These are phyloP conservation scores for Toxoplasma gondii DNA, from an alignment of 169 alveolate genomes.

Conservation along the genomic window DNA sequence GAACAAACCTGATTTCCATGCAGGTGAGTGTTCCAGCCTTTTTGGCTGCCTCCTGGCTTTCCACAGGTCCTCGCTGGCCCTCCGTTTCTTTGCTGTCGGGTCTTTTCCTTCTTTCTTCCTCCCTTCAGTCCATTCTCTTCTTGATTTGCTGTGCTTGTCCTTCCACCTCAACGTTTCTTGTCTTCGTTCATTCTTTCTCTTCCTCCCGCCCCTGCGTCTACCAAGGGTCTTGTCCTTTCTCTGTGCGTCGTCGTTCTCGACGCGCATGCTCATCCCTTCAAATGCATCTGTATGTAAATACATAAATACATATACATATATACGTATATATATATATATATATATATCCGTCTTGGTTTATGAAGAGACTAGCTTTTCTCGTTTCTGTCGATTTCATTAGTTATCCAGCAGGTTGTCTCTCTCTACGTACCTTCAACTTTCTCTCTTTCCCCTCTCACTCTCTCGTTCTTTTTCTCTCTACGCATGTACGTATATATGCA, in stretches of 20 bases:
- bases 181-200: too few species aligned
- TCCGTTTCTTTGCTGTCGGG: background rate
- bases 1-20: constrained; percentile 53
- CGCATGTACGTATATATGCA: background rate
- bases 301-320: background rate
- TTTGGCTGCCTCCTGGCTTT: background rate
- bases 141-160: too few species aligned
- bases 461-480: background rate
- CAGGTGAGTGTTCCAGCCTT: background rate
- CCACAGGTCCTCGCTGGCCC: background rate
- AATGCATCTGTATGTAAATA: background rate
- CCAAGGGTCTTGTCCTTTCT: too few species aligned
- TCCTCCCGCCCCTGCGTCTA: too few species aligned
- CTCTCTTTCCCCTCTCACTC: background rate
- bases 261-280: background rate
- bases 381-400: too few species aligned
- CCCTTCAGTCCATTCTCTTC: too few species aligned
- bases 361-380: too few species aligned
- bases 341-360: background rate
- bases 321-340: background rate
- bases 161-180: too few species aligned
- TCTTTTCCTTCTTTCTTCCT: background rate
- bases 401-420: too few species aligned
- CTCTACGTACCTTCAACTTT: background rate
- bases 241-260: too few species aligned